Evolutionary conservation across 345 rosid species (phyloP).

Genomic region (Punica granatum): DNA sequence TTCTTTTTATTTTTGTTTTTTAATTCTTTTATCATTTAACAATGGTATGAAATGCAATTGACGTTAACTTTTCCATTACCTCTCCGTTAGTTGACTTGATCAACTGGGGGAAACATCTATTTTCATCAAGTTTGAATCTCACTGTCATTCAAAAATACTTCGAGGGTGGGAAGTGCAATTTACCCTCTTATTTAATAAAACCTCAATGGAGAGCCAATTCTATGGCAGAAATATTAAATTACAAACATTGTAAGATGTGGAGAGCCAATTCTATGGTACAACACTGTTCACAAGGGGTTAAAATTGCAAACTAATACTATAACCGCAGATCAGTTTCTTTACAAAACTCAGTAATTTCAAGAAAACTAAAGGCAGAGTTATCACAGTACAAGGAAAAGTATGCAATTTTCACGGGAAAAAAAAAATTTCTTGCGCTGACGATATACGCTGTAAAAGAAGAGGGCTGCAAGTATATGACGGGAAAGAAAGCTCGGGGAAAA

Average conservation of each 20-base stretch:
- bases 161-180: no score
- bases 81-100: no score
- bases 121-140: no score
- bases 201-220: no score
- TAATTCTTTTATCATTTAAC: no score
- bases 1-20: no score
- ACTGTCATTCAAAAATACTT: no score
- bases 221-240: background rate
- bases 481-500: background rate
- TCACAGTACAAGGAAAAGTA: background rate
- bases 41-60: no score
- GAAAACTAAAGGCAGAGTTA: background rate
- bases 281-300: background rate
- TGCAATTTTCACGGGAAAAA: background rate
- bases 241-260: background rate
- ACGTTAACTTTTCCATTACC: no score
- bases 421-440: background rate
- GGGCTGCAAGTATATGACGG: background rate
- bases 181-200: no score
- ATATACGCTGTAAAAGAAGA: background rate
- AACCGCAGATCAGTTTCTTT: background rate
- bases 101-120: no score
- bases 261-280: background rate
- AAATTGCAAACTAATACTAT: background rate
- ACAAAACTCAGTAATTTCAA: background rate